Conservation (phyloP, 306 rosid species). For the Notholithocarpus densiflorus region DNA sequence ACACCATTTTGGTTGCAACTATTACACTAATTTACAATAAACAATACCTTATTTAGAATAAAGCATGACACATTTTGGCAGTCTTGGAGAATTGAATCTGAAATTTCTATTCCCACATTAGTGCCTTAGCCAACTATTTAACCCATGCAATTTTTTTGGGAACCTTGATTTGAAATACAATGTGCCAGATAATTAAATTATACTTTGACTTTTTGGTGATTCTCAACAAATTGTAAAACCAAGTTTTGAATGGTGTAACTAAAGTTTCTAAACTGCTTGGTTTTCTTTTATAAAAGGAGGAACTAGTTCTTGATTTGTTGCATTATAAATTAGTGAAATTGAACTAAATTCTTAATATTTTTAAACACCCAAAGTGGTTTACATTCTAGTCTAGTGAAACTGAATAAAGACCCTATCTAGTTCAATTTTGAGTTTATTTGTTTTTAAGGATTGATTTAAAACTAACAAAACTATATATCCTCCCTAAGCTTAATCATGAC, state of each 20-base stretch:
- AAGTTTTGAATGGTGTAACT: background rate
- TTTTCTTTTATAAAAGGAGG: background rate
- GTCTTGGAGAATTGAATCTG: background rate
- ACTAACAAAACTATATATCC: background rate
- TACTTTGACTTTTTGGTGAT: background rate
- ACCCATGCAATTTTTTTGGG: background rate
- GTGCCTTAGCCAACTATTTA: background rate
- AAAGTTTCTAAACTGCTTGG: background rate
- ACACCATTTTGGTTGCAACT: too few species aligned
- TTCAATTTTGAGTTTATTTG: background rate
- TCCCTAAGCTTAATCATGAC: background rate
- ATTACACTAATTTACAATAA: too few species aligned
- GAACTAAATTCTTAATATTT: background rate
- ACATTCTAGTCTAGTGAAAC: background rate
- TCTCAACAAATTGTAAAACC: background rate
- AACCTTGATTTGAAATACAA: background rate
- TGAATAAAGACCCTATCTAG: background rate
- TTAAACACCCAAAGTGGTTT: background rate
- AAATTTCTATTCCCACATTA: background rate
- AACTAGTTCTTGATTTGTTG: background rate
- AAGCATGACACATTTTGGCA: background rate
- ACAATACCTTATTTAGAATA: background rate
- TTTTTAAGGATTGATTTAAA: background rate
- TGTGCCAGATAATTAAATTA: background rate
- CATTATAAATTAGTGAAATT: background rate